phyloP scores from a whole-genome alignment of 2,329 filamentous ascomycete genomes.

The Claviceps digitariae region DNA sequence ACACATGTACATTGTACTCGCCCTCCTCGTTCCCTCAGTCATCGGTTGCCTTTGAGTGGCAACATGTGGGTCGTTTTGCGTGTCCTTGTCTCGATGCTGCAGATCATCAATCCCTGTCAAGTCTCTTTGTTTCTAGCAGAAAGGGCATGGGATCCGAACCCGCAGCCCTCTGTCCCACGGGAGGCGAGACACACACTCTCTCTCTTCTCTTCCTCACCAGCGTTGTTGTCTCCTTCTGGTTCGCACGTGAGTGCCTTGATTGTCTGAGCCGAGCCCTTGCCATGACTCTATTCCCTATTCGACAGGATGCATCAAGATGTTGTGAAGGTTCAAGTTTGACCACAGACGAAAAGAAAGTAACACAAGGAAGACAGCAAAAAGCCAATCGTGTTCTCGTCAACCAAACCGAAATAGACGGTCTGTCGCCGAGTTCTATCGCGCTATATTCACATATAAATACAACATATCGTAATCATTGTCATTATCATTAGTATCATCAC shows the following conservation, averaged over 20 bases:
- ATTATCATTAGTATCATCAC: background rate
- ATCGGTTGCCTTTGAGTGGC: background rate
- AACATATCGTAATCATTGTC: background rate
- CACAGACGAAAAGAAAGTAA: background rate
- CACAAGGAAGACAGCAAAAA: background rate
- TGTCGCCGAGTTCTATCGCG: conserved; percentile 2
- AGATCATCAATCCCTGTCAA: conserved; percentile 1
- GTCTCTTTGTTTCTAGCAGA: background rate
- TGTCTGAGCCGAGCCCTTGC: background rate
- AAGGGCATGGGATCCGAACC: background rate
- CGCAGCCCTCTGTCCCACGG: background rate
- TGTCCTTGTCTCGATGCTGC: background rate
- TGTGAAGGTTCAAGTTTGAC: background rate
- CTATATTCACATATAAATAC: background rate
- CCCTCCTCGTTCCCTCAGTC: background rate
- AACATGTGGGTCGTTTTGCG: background rate
- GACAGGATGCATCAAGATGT: background rate
- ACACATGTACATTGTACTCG: too few species aligned
- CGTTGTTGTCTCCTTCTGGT: background rate
- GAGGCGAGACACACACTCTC: background rate
- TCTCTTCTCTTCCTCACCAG: background rate
- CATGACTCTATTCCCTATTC: background rate
- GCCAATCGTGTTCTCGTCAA: background rate
- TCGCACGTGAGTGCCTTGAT: background rate
- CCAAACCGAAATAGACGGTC: background rate